phyloP scores from a whole-genome alignment of 345 rosid species.

The Salix suchowensis region DNA sequence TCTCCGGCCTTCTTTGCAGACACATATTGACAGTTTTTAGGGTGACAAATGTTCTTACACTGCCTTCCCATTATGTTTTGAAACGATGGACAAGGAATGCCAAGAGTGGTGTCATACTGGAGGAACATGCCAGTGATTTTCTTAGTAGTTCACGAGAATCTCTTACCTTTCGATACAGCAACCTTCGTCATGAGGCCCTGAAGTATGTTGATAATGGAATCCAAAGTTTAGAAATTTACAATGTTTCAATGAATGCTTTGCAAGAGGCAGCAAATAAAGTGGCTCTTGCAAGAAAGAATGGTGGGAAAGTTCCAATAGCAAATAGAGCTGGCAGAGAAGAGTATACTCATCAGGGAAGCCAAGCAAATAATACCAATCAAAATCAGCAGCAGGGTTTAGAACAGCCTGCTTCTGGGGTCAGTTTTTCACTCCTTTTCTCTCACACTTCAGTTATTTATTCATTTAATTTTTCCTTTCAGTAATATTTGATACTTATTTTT shows the following conservation, averaged over 20 bases:
- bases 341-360: not conserved
- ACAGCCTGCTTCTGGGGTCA: conserved; percentile 15
- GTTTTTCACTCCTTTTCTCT: not conserved
- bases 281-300: conserved; percentile 8
- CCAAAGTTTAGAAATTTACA: conserved; percentile 31
- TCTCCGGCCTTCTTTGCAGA: conserved; percentile 57
- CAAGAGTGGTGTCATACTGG: conserved; percentile 46
- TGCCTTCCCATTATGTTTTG: conserved; percentile 46
- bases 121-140: conserved; percentile 29
- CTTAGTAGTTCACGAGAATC: conserved; percentile 44
- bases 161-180: conserved; percentile 42
- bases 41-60: conserved; percentile 58
- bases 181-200: conserved; percentile 49
- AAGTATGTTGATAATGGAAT: conserved; percentile 47
- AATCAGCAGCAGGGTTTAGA: conserved; percentile 8
- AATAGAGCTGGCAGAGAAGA: conserved; percentile 1
- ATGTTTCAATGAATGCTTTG: conserved; percentile 40
- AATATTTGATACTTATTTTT: not conserved
- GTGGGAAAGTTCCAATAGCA: not conserved
- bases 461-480: not conserved
- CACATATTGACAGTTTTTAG: conserved; percentile 54
- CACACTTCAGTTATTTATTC: not conserved
- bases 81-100: conserved; percentile 61
- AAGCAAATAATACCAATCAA: not conserved
- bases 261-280: conserved; percentile 48